Percentiles rank a stretch among this genome's conserved stretches.
Evolutionary conservation across 345 rosid genomes (phyloP).

Genomic region (Populus davidiana): DNA sequence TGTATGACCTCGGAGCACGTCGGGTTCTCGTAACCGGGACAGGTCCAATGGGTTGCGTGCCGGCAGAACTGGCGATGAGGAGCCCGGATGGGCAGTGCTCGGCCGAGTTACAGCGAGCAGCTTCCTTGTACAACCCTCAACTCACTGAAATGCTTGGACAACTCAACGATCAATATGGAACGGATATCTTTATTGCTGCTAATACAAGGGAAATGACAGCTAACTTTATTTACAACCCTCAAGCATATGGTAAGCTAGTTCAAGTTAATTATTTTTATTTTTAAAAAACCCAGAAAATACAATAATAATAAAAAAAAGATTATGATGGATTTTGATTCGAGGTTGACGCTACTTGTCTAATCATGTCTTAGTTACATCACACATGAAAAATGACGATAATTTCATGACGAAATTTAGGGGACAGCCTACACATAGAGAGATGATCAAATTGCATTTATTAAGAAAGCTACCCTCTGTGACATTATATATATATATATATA

Average conservation of each 20-base stretch:
- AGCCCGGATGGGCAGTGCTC: slow-evolving; percentile 11
- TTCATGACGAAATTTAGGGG: too few species aligned
- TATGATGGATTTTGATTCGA: too few species aligned
- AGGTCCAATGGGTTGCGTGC: slow-evolving; percentile 30
- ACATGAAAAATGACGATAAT: too few species aligned
- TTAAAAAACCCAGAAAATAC: too few species aligned
- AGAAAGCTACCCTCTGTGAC: too few species aligned
- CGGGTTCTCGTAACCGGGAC: slow-evolving; percentile 30
- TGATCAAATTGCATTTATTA: too few species aligned
- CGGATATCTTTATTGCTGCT: slow-evolving; percentile 20
- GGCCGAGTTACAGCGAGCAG: slow-evolving; percentile 17
- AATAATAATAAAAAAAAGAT: too few species aligned
- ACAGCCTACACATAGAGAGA: too few species aligned
- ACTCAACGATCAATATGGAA: slow-evolving; percentile 17
- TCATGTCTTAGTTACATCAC: too few species aligned
- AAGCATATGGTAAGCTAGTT: slow-evolving; percentile 7
- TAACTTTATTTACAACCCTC: slow-evolving; percentile 19
- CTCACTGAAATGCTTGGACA: slow-evolving; percentile 8
- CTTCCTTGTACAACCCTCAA: slow-evolving; percentile 24
- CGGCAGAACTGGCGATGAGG: slow-evolving; percentile 23
- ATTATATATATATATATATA: too few species aligned
- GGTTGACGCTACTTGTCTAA: too few species aligned
- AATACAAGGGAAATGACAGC: background rate
- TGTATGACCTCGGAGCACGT: slow-evolving; percentile 19
- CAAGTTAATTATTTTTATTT: background rate